Conservation (phyloP, 2,329 filamentous ascomycete species). For the Sporothrix sp. region DNA sequence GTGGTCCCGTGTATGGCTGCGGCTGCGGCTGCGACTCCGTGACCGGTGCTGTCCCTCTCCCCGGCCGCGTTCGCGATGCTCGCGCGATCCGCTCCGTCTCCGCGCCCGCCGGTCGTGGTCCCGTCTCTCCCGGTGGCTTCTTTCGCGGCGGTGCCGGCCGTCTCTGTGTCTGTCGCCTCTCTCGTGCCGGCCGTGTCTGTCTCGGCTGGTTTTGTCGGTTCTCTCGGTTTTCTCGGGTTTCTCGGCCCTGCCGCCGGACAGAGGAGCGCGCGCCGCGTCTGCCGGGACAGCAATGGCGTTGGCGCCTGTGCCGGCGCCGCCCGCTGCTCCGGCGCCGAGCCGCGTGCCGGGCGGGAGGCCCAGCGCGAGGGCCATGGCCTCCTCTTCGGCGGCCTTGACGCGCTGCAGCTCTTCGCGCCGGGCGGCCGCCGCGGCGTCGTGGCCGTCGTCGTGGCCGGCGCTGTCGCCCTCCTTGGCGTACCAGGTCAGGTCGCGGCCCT, state of each 20-base stretch:
- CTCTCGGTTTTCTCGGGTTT: slow-evolving; percentile 28
- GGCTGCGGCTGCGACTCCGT: neutral
- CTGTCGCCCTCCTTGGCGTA: slow-evolving; percentile 46
- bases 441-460: slow-evolving; percentile 27
- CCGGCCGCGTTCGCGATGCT: neutral
- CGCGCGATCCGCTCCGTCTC: neutral
- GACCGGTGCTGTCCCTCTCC: neutral
- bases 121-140: neutral
- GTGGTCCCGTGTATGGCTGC: no score
- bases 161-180: neutral
- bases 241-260: slow-evolving; percentile 34
- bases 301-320: slow-evolving; percentile 47
- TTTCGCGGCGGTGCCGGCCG: neutral
- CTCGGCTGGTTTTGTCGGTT: slow-evolving; percentile 23
- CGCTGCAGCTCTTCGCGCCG: slow-evolving; percentile 67
- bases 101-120: neutral
- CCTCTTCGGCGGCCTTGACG: slow-evolving; percentile 86
- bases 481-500: slow-evolving; percentile 58
- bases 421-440: slow-evolving; percentile 49
- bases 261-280: neutral
- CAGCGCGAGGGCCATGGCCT: slow-evolving; percentile 74
- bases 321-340: slow-evolving; percentile 29
- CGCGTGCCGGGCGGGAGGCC: slow-evolving; percentile 50
- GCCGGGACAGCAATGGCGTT: slow-evolving; percentile 47
- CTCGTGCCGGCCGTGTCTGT: slow-evolving; percentile 9